Evolutionary conservation across 139 green algal species (phyloP).

Genomic region (Chlorella sp.): DNA sequence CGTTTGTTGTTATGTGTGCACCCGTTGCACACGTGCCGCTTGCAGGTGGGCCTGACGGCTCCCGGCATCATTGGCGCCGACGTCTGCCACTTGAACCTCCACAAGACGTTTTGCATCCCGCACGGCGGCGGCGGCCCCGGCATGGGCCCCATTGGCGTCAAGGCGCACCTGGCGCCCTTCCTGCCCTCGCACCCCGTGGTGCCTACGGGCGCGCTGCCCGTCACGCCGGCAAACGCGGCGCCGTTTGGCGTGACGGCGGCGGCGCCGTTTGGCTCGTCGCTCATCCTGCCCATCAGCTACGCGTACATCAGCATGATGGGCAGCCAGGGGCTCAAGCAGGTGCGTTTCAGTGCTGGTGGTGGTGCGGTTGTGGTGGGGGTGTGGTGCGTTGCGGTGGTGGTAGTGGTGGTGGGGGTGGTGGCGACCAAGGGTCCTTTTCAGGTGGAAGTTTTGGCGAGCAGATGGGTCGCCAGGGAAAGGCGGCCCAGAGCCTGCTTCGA

Average conservation of each 20-base stretch:
- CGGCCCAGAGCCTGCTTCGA: no score
- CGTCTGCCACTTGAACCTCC: constrained; percentile 99
- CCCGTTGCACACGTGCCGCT: no score
- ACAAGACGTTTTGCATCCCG: constrained; percentile 99
- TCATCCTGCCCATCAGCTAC: constrained; percentile 98
- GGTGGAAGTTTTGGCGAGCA: no score
- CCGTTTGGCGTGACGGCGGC: constrained; percentile 91
- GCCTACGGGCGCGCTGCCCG: constrained; percentile 48
- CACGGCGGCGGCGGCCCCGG: constrained; percentile 87
- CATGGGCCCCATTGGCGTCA: constrained; percentile 90
- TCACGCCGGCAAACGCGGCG: constrained; percentile 31
- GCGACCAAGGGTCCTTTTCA: no score
- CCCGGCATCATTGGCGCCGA: constrained; percentile 97
- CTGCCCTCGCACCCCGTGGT: constrained; percentile 91
- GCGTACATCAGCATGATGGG: constrained; percentile 99
- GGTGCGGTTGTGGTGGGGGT: no score
- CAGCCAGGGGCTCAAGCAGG: constrained; percentile 74
- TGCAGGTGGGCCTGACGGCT: constrained; percentile 91
- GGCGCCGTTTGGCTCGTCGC: constrained; percentile 88
- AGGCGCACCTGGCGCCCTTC: constrained; percentile 95
- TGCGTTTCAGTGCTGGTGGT: constrained; percentile 25
- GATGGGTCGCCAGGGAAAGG: no score
- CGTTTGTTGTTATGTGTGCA: no score
- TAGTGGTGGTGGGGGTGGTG: no score
- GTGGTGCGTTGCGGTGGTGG: no score